Base-by-base conservation (phyloP, 345 rosid genomes). In the Turnera subulata region DNA sequence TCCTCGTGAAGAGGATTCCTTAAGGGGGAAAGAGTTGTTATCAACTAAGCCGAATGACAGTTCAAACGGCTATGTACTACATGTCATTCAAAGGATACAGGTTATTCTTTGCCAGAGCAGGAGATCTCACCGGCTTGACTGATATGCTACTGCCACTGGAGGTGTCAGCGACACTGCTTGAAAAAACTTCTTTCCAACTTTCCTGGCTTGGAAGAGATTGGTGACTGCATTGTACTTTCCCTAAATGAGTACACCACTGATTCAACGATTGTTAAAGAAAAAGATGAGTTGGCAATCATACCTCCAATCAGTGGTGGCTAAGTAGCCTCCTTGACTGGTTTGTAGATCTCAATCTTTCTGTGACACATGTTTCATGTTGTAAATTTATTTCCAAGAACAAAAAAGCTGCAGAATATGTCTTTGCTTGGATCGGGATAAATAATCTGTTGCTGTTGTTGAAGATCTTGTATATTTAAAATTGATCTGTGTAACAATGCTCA, bases 251-350 rank as follows among this genome's bases (percentile, higher is more conserved):
- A 86, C 57, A 66, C 91, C 18, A 74, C 75, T 0, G 88, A 81
- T 15, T 68, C 85, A 0, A 62, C 81, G 2, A 50, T 86, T 64
- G 80, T 92, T 46, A 74, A 79, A 62, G 88, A 85, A 52, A 80
- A 73, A 53, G 99, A 93, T 55, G 99, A 93, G 72, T 66, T 89
- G 69, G 99, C 97, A 13, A 79, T 93, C 17, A 93, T 93, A 67
- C 99, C 96, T 80, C 99, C 97, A 16, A 89, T 92, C 53, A 92
- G 99, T 25, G 96, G 96, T n/a, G 99, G 99, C 58, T 93, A 8
- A 46, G 14, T 9, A 9, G 22, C 20, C 19, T n/a, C n/a, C 49
- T 46, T 46, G 49, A 17, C 16, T 46, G 49, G 22, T 46, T 46
- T 17, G 21, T 46, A n/a, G 21, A 46, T 46, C 49, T n/a, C 9